Evolutionary conservation across 352 stramenopile genomes (phyloP), one percentile per base, ranked within the genome.

Genomic region (Globisporangium sylvaticum): DNA sequence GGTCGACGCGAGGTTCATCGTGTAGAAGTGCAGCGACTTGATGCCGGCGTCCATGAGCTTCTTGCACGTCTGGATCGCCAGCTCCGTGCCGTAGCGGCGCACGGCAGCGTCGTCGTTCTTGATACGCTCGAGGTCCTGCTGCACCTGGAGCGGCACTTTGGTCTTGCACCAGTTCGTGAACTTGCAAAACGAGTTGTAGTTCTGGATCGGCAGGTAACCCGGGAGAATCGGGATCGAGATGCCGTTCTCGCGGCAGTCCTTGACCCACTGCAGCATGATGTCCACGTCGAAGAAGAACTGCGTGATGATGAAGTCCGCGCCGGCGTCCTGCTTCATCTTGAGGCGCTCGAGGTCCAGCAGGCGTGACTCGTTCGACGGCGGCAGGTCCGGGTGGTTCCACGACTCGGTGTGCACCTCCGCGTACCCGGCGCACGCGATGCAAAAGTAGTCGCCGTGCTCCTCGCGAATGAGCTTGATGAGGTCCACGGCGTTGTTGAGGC

Each of bases 201-300:
- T 97, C 68, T 94, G 85, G 67, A 94, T 91, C 29, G 85, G 86
- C 52, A 94, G 63, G 67, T 92, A 95, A 5, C 98, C 97, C 0
- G 98, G 98, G 32, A 99, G 76, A 61, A 99, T 95, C 18, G 97
- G 97, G 66, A 98, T 96, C 14, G 84, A 84, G 66, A 99, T 99
- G 59, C 96, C 97, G 44, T 81, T 76, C 37, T 81, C 77, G 62
- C 92, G 83, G 74, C 90, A 97, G 69, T 98, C 94, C n/a, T 95
- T 78, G 46, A 99, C 91, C 83, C 98, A 99, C 62, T 88, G 83
- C 50, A 96, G 83, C 84, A 99, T 98, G 53, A 98, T 96, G 70
- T 97, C 90, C 31, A 94, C 87, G 74, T 99, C 97, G 71, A 99
- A 99, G 79, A 99, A 99, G 91, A 99, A 99, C 89, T 99, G 97